Base-by-base conservation (phyloP, 2,329 filamentous ascomycete genomes). In the Cercospora sp. region DNA sequence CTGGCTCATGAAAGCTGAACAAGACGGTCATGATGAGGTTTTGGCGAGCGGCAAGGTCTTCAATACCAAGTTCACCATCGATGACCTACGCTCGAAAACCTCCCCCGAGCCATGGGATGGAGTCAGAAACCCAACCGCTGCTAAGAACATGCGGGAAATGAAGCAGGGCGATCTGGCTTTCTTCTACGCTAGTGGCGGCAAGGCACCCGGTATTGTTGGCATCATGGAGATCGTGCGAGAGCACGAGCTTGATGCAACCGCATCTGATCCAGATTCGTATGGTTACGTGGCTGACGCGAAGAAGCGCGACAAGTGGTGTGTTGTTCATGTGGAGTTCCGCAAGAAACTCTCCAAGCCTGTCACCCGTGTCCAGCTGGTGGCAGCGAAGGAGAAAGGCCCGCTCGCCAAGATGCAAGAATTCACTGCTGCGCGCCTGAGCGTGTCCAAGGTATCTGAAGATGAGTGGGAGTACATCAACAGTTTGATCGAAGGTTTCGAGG, bases 141-240 rank as follows among this genome's bases (percentile, higher is more conserved):
- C 92, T 28, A 98, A 97, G 76, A 93, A 97, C 78, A 89, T 99
- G 81, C 88, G 92, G 32, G 87, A 89, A 8, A 99, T 99, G 95
- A 93, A 92, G 74, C 89, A 89, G 66, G 94, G 94, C 61, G 95
- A 99, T 77, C 85, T 94, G 34, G 94, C 93, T 28, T 98, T 99
- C 82, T 98, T 99, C 82, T 98, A 98, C 78, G 94, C 97, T 80
- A 97, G 92, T 58, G 97, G 95, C 75, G 95, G 92, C 81, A 97
- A 96, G 78, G 87, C 90, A 26, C 93, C 94, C 0, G 94, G 92
- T 2, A 93, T 98, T 58, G 93, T 90, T 1, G 76, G 75, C n/a
- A 74, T 75, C 64, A 75, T 78, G 71, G 91, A 95, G 75, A 91
- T 99, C 70, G 93, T 96, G 16, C 85, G 88, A 71, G 94, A 97